Conservation (phyloP, 2,329 filamentous ascomycete species). For the Lachnum nothofagi region DNA sequence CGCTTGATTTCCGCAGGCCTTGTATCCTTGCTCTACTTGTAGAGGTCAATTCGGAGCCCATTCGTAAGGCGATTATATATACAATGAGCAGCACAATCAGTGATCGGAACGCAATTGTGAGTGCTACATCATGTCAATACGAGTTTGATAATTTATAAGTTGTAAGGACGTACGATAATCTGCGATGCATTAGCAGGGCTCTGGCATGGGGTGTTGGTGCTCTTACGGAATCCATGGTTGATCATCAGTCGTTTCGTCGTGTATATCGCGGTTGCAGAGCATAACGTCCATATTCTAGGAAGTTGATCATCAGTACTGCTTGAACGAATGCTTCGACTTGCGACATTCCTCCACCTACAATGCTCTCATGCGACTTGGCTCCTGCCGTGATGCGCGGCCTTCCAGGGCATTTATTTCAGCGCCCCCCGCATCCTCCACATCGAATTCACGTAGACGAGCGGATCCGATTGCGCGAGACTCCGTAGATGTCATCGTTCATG, state of each 20-base stretch:
- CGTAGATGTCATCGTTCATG: constrained; percentile 8
- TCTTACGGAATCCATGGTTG: constrained; percentile 21
- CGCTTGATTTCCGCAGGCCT: constrained; percentile 12
- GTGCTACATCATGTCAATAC: constrained; percentile 10
- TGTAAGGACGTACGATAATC: constrained; percentile 21
- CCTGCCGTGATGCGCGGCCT: neutral
- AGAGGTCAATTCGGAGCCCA: constrained; percentile 2
- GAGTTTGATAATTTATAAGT: neutral
- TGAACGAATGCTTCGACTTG: neutral
- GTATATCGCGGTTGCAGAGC: constrained; percentile 18
- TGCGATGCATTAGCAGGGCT: constrained; percentile 13
- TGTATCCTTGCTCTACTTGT: constrained; percentile 1
- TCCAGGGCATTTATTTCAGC: neutral
- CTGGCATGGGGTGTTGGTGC: neutral
- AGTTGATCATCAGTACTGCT: neutral
- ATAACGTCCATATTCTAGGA: constrained; percentile 16
- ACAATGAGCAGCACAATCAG: constrained; percentile 10
- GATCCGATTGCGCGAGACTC: constrained; percentile 2
- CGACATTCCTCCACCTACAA: constrained; percentile 1
- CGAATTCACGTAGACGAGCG: constrained; percentile 4
- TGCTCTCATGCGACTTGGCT: constrained; percentile 1
- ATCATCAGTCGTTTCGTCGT: constrained; percentile 22
- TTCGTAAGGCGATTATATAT: constrained; percentile 13
- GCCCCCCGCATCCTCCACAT: constrained; percentile 2
- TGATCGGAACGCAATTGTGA: constrained; percentile 20